Evolutionary conservation across 2,329 filamentous ascomycete genomes (phyloP).

Genomic region (Cercospora zeae-maydis): DNA sequence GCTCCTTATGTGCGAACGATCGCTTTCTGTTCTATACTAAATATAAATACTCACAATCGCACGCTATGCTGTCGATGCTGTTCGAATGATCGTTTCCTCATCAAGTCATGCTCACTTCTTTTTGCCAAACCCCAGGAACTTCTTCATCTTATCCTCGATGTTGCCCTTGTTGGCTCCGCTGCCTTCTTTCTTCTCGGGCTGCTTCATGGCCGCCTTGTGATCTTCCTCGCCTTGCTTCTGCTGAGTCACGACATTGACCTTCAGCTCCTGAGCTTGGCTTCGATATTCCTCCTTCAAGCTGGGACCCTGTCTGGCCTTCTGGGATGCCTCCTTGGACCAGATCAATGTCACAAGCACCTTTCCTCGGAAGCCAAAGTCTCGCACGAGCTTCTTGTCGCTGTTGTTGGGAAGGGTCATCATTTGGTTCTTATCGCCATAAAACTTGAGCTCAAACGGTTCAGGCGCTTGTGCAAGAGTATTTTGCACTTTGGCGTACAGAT

Average conservation of each 20-base stretch:
- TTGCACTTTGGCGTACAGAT: conserved; percentile 71
- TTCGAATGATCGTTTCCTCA: not conserved
- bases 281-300: conserved; percentile 60
- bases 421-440: conserved; percentile 51
- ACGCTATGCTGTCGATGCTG: not conserved
- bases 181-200: conserved; percentile 28
- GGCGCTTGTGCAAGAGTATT: conserved; percentile 59
- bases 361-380: conserved; percentile 65
- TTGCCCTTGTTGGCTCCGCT: conserved; percentile 32
- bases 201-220: conserved; percentile 29
- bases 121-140: conserved; percentile 69
- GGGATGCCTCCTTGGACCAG: conserved; percentile 65
- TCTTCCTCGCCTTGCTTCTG: conserved; percentile 29
- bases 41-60: not conserved
- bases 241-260: conserved; percentile 58
- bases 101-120: conserved; percentile 43
- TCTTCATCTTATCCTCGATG: conserved; percentile 55
- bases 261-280: conserved; percentile 62
- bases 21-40: not conserved
- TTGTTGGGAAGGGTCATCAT: conserved; percentile 24
- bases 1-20: not conserved
- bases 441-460: conserved; percentile 68
- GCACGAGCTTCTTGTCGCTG: conserved; percentile 58
- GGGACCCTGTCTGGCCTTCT: conserved; percentile 52
- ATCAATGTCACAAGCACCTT: conserved; percentile 71